phyloP scores from a whole-genome alignment of 1,284 basidiomycete species.

The Irpex sp. region DNA sequence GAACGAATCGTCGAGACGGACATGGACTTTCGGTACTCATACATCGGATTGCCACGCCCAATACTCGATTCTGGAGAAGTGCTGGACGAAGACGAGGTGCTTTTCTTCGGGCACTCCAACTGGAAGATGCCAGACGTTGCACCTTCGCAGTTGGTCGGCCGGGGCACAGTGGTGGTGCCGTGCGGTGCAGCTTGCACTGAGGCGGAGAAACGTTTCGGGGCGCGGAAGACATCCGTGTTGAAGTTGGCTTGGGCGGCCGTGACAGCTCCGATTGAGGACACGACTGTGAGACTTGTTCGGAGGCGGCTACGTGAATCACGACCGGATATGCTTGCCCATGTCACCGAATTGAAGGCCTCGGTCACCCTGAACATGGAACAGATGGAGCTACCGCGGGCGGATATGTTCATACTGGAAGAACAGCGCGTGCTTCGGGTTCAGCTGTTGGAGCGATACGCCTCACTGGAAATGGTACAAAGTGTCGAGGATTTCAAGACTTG shows the following conservation, averaged over 20 bases:
- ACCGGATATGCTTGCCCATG: background rate
- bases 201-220: background rate
- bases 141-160: background rate
- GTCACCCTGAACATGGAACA: constrained; percentile 1
- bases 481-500: background rate
- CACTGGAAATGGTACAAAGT: background rate
- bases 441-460: constrained; percentile 2
- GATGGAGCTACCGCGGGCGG: constrained; percentile 3
- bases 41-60: background rate
- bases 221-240: background rate
- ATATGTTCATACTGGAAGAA: background rate
- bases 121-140: background rate
- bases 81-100: background rate
- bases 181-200: background rate
- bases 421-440: constrained; percentile 4
- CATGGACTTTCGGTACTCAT: constrained; percentile 3
- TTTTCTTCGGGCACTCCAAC: background rate
- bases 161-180: constrained; percentile 4
- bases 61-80: background rate
- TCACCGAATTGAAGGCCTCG: constrained; percentile 4
- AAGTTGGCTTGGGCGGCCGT: background rate
- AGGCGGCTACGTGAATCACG: background rate
- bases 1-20: background rate
- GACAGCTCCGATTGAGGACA: background rate
- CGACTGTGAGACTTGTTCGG: background rate